phyloP scores from a whole-genome alignment of 176 grass and related monocot species.

The Oryza officinalis region DNA sequence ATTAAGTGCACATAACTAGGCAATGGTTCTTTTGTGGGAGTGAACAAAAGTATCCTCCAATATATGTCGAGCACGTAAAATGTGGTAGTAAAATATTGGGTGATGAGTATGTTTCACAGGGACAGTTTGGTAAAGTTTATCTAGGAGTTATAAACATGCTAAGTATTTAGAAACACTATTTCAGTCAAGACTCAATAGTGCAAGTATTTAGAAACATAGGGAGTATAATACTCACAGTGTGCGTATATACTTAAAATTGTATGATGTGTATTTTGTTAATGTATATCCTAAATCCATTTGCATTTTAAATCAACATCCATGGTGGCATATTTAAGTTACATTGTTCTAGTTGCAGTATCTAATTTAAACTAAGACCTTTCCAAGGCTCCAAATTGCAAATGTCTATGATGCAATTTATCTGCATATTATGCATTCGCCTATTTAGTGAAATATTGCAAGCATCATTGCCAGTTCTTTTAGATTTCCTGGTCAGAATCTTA shows the following conservation, averaged over 20 bases:
- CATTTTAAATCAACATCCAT: not conserved
- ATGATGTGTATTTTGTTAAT: not conserved
- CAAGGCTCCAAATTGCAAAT: not conserved
- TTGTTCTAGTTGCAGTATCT: not conserved
- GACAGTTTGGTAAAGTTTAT: not conserved
- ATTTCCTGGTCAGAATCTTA: not conserved
- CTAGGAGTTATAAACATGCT: not conserved
- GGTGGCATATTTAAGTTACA: not conserved
- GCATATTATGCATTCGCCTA: not conserved
- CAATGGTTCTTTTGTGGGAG: not conserved
- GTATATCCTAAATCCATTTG: not conserved
- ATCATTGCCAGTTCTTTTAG: not conserved
- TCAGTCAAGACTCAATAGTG: too few relatives aligned
- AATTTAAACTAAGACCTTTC: not conserved
- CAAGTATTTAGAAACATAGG: not conserved
- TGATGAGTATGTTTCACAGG: too few relatives aligned
- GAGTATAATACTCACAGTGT: not conserved
- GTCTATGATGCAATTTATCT: not conserved
- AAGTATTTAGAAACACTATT: too few relatives aligned
- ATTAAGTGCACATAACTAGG: not conserved
- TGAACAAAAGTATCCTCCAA: not conserved
- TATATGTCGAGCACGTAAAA: not conserved
- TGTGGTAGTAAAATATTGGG: not conserved
- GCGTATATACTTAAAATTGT: not conserved
- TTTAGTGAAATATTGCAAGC: not conserved